Evolutionary conservation across 2,329 filamentous ascomycete genomes (phyloP).

Genomic region (Epichloe aotearoae): DNA sequence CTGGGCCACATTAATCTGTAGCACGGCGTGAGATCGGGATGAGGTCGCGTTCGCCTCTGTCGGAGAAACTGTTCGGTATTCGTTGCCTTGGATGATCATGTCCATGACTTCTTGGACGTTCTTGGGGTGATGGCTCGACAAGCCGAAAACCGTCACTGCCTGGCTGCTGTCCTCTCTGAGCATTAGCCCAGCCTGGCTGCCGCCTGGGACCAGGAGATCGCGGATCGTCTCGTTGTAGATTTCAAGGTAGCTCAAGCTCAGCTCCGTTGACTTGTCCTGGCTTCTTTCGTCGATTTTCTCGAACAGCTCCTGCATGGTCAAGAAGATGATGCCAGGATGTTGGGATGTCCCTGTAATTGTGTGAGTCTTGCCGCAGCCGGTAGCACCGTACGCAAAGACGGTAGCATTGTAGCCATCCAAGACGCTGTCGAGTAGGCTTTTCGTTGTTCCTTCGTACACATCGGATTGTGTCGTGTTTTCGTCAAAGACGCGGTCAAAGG

Average conservation of each 20-base stretch:
- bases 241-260: slow-evolving; percentile 89
- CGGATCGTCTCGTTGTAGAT: slow-evolving; percentile 99
- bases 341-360: slow-evolving; percentile 89
- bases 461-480: slow-evolving; percentile 85
- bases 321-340: slow-evolving; percentile 92
- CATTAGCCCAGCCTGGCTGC: slow-evolving; percentile 74
- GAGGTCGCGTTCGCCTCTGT: slow-evolving; percentile 97
- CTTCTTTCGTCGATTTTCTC: slow-evolving; percentile 84
- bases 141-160: slow-evolving; percentile 75
- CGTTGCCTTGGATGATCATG: slow-evolving; percentile 92
- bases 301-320: slow-evolving; percentile 98
- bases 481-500: slow-evolving; percentile 93
- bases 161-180: slow-evolving; percentile 90
- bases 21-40: slow-evolving; percentile 88
- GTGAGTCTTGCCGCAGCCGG: slow-evolving; percentile 96
- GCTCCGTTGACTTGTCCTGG: slow-evolving; percentile 76
- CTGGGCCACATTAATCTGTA: slow-evolving; percentile 92
- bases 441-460: slow-evolving; percentile 89
- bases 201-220: slow-evolving; percentile 77
- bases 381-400: slow-evolving; percentile 95
- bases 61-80: slow-evolving; percentile 87
- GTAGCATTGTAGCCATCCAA: slow-evolving; percentile 97
- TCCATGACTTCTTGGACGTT: slow-evolving; percentile 98
- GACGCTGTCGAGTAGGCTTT: slow-evolving; percentile 81
- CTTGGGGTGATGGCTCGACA: slow-evolving; percentile 82